Evolutionary conservation across 2,329 filamentous ascomycete genomes (phyloP).

Genomic region (Arthroderma sp.): DNA sequence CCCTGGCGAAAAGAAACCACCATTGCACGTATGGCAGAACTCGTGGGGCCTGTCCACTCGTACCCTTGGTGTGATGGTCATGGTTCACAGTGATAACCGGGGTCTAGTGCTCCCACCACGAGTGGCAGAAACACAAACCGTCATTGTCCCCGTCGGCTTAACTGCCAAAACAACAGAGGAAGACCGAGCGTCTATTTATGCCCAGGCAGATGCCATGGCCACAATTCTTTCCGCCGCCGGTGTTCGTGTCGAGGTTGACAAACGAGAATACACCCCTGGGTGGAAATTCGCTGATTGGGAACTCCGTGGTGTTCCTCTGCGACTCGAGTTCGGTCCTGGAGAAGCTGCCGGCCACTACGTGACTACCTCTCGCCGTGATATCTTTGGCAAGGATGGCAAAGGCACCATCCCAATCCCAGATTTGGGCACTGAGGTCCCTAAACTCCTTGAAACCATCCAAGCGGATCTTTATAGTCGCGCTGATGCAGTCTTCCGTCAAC

Average conservation of each 20-base stretch:
- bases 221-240: slow-evolving; percentile 56
- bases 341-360: slow-evolving; percentile 78
- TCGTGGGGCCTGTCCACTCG: slow-evolving; percentile 97
- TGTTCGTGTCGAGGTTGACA: slow-evolving; percentile 68
- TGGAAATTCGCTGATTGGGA: slow-evolving; percentile 99
- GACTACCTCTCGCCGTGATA: slow-evolving; percentile 75
- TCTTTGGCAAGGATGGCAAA: slow-evolving; percentile 53
- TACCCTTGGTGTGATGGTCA: slow-evolving; percentile 96
- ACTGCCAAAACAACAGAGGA: slow-evolving; percentile 76
- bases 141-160: slow-evolving; percentile 86
- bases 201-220: slow-evolving; percentile 60
- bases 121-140: slow-evolving; percentile 70
- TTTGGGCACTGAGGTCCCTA: slow-evolving; percentile 58
- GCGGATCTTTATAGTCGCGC: slow-evolving; percentile 66
- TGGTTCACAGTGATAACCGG: slow-evolving; percentile 94
- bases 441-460: slow-evolving; percentile 82
- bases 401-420: slow-evolving; percentile 63
- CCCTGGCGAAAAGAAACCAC: slow-evolving; percentile 59
- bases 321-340: slow-evolving; percentile 91
- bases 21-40: slow-evolving; percentile 92
- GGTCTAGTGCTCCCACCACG: slow-evolving; percentile 86
- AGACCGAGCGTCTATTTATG: slow-evolving; percentile 61
- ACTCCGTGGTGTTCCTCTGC: slow-evolving; percentile 83
- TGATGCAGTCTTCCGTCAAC: slow-evolving; percentile 61
- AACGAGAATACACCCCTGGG: slow-evolving; percentile 80